Evolutionary conservation across 495 filamentous ascomycete genomes (phyloP).

Genomic region (Aspergillus nanangensis): DNA sequence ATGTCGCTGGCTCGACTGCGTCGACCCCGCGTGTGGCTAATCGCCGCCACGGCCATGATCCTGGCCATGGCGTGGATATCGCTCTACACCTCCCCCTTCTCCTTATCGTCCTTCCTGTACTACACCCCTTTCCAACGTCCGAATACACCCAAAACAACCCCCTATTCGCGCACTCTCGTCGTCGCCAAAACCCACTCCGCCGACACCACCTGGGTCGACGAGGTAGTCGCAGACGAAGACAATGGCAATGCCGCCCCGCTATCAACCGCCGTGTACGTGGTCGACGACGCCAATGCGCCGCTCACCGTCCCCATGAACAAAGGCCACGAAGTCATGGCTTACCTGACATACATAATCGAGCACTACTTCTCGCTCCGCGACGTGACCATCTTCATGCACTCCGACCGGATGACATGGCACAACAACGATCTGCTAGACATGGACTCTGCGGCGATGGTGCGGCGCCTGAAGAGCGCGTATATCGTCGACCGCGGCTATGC

Average conservation of each 20-base stretch:
- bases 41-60: no score
- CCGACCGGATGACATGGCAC: slow-evolving; percentile 41
- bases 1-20: no score
- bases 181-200: slow-evolving; percentile 19
- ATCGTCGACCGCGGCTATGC: slow-evolving; percentile 38
- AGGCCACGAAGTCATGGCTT: slow-evolving; percentile 57
- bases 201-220: slow-evolving; percentile 26
- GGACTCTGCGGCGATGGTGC: slow-evolving; percentile 24
- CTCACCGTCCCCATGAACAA: slow-evolving; percentile 50
- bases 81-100: no score
- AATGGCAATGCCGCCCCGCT: no score
- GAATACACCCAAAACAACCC: no score
- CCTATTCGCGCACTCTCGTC: no score
- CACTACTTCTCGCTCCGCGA: slow-evolving; percentile 43
- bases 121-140: no score
- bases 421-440: slow-evolving; percentile 50
- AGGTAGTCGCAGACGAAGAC: slow-evolving; percentile 1
- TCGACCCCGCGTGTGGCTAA: no score
- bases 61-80: no score
- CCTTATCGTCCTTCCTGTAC: no score
- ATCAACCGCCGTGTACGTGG: slow-evolving; percentile 20
- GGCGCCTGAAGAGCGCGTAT: slow-evolving; percentile 17
- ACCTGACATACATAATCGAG: slow-evolving; percentile 36
- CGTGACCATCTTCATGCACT: slow-evolving; percentile 43
- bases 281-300: slow-evolving; percentile 28